Conservation (phyloP, 2,329 filamentous ascomycete species). For the Talaromyces funiculosus region DNA sequence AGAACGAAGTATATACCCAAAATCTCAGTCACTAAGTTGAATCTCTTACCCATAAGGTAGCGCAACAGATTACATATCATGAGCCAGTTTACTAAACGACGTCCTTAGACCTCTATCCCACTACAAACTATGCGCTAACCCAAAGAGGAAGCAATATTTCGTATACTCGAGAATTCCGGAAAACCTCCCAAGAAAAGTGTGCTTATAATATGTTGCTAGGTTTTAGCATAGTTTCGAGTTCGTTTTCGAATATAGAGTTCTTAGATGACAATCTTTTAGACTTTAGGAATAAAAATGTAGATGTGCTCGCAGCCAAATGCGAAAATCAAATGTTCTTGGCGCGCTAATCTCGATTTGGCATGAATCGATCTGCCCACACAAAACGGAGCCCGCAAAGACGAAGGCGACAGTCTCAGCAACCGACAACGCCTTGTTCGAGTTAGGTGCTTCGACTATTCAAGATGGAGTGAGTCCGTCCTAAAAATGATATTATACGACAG, state of each 20-base stretch:
- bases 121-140: background rate
- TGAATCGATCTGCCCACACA: slow-evolving; percentile 30
- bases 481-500: slow-evolving; percentile 13
- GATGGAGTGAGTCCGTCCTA: slow-evolving; percentile 26
- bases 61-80: background rate
- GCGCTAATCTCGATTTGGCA: slow-evolving; percentile 20
- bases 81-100: background rate
- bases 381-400: slow-evolving; percentile 18
- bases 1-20: background rate
- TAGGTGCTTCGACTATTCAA: slow-evolving; percentile 22
- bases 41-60: background rate
- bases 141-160: background rate
- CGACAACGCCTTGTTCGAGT: slow-evolving; percentile 15
- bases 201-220: background rate
- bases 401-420: slow-evolving; percentile 15
- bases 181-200: background rate
- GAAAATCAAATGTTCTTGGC: slow-evolving; percentile 20
- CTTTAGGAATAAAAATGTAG: no score
- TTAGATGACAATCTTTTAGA: no score
- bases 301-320: background rate
- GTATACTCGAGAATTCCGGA: background rate
- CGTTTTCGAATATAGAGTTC: no score
- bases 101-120: background rate
- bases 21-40: background rate
- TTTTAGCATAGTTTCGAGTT: background rate